phyloP scores from a whole-genome alignment of 495 filamentous ascomycete genomes.

The Neurospora pannonica region DNA sequence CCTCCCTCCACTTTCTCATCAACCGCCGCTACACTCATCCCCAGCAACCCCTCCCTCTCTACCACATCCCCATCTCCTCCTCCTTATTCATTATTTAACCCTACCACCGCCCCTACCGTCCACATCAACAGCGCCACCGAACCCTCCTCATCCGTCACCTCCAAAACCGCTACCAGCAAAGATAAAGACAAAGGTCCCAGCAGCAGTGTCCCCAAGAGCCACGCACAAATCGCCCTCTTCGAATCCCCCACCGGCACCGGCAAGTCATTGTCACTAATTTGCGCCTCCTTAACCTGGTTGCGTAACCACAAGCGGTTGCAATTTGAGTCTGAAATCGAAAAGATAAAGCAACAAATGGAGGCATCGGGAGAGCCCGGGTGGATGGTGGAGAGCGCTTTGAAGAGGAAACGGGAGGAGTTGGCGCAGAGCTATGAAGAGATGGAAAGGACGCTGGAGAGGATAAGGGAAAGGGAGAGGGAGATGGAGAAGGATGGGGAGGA shows the following conservation, averaged over 20 bases:
- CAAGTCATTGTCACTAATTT: slow-evolving; percentile 96
- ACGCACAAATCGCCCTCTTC: slow-evolving; percentile 74
- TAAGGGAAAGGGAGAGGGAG: slow-evolving; percentile 59
- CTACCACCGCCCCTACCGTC: neutral
- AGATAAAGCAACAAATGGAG: slow-evolving; percentile 31
- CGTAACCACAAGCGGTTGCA: slow-evolving; percentile 66
- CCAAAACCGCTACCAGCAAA: neutral
- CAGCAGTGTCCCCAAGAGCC: slow-evolving; percentile 35
- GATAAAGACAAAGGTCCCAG: neutral
- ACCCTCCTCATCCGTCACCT: neutral
- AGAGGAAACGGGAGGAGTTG: slow-evolving; percentile 57
- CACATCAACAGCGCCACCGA: neutral
- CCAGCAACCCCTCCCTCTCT: neutral
- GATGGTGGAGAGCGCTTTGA: slow-evolving; percentile 68
- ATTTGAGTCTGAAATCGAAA: slow-evolving; percentile 42
- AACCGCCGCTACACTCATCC: neutral
- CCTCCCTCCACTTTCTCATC: neutral
- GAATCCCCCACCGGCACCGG: slow-evolving; percentile 88
- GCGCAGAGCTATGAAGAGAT: slow-evolving; percentile 57
- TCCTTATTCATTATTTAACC: neutral
- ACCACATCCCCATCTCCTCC: neutral
- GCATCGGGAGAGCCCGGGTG: slow-evolving; percentile 70
- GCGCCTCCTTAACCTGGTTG: slow-evolving; percentile 86
- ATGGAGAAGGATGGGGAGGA: slow-evolving; percentile 40
- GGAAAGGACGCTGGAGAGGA: slow-evolving; percentile 57